Evolutionary conservation across 2,329 filamentous ascomycete species (phyloP).

Genomic region (Microsporum canis): DNA sequence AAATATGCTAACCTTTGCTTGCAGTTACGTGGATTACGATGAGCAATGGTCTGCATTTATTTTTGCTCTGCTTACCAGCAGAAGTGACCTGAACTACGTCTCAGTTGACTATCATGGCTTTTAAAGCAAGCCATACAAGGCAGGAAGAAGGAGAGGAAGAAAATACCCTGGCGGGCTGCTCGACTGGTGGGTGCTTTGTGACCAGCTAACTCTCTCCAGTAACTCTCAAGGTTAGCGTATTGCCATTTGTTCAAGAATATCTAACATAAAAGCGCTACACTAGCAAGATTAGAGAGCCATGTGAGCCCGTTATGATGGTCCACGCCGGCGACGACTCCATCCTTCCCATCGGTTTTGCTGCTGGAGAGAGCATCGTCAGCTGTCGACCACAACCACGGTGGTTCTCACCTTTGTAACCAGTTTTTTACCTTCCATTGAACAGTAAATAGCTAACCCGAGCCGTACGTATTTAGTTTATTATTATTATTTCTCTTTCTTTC

Average conservation of each 20-base stretch:
- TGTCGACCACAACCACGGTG: not conserved
- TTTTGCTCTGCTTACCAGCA: not conserved
- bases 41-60: not conserved
- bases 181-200: not conserved
- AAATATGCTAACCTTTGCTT: conserved; percentile 2
- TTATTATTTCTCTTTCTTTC: not conserved
- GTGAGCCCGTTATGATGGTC: not conserved
- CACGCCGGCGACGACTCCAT: not conserved
- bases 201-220: not conserved
- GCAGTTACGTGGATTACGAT: not conserved
- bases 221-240: not conserved
- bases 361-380: not conserved
- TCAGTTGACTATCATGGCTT: not conserved
- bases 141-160: not conserved
- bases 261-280: not conserved
- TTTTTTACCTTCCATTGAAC: not conserved
- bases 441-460: not conserved
- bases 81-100: not conserved
- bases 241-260: not conserved
- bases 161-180: not conserved
- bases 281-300: not conserved
- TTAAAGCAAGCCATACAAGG: not conserved
- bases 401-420: not conserved
- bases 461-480: not conserved
- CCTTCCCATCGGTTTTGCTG: not conserved